Evolutionary conservation across 768 basidiomycete species (phyloP).

Genomic region (Tulasnella sp.): DNA sequence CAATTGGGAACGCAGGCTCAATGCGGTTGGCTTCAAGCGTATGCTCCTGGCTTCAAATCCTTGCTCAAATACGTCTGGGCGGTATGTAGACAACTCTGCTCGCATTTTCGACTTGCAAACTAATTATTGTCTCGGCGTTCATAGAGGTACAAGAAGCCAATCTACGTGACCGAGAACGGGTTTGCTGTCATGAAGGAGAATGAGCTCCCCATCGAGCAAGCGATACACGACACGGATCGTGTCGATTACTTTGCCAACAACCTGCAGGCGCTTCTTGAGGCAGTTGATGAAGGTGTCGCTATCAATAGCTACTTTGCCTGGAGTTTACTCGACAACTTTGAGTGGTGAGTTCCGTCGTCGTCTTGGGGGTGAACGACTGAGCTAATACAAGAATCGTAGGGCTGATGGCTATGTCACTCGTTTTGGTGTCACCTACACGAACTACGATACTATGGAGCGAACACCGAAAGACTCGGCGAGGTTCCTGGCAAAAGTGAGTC

Average conservation of each 20-base stretch:
- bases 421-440: constrained; percentile 61
- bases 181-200: constrained; percentile 59
- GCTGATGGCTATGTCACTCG: constrained; percentile 57
- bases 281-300: constrained; percentile 57
- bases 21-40: constrained; percentile 56
- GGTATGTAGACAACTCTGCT: constrained; percentile 27
- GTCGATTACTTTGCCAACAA: constrained; percentile 56
- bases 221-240: constrained; percentile 46
- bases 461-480: constrained; percentile 52
- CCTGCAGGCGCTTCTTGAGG: constrained; percentile 41
- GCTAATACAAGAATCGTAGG: constrained; percentile 22
- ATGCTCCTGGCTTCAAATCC: constrained; percentile 59
- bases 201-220: constrained; percentile 40
- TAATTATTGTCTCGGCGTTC: neutral
- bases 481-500: constrained; percentile 42
- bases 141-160: constrained; percentile 39
- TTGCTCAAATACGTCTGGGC: constrained; percentile 62
- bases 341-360: constrained; percentile 33
- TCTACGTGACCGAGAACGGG: constrained; percentile 63
- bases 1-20: constrained; percentile 53
- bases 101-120: neutral
- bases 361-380: neutral
- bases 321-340: constrained; percentile 66
- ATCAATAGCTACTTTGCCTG: constrained; percentile 54
- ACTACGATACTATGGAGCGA: constrained; percentile 55